A percentile compares a stretch with the other conserved stretches of the same genome.
Evolutionary conservation across 176 grass and related monocot species (phyloP).

Genomic region (Cymbopogon citratus): DNA sequence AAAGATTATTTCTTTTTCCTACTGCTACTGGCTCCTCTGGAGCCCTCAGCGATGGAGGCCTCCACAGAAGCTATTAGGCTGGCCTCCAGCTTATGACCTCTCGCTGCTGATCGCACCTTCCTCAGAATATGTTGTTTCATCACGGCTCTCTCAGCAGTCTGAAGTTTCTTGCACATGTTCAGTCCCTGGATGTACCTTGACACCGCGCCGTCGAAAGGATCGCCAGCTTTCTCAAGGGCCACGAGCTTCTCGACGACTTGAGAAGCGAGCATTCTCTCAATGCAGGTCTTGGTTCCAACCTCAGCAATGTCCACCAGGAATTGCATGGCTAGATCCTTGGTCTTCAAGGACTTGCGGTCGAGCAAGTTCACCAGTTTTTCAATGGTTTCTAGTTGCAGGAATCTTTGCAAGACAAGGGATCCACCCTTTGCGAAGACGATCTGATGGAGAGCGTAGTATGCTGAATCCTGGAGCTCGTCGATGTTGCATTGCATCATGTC

Average conservation of each 20-base stretch:
- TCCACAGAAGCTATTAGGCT: constrained; percentile 51
- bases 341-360: constrained; percentile 51
- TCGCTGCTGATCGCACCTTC: constrained; percentile 50
- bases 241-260: constrained; percentile 57
- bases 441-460: constrained; percentile 59
- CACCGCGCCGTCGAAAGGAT: constrained; percentile 43
- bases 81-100: constrained; percentile 45
- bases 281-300: constrained; percentile 56
- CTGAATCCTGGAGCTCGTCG: constrained; percentile 63
- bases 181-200: constrained; percentile 67
- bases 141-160: constrained; percentile 48
- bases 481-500: constrained; percentile 60
- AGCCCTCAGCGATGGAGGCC: constrained; percentile 40
- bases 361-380: constrained; percentile 53
- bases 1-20: constrained; percentile 41
- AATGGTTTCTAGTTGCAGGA: constrained; percentile 40
- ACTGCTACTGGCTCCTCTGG: constrained; percentile 45
- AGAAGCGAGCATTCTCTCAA: constrained; percentile 55
- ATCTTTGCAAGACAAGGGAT: constrained; percentile 40
- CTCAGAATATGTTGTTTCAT: constrained; percentile 76
- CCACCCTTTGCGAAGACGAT: constrained; percentile 66
- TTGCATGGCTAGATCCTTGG: constrained; percentile 50
- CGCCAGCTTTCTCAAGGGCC: constrained; percentile 47
- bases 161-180: constrained; percentile 72
- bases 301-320: constrained; percentile 53